Evolutionary conservation across 768 basidiomycete genomes (phyloP).

Genomic region (Zangia roseola): DNA sequence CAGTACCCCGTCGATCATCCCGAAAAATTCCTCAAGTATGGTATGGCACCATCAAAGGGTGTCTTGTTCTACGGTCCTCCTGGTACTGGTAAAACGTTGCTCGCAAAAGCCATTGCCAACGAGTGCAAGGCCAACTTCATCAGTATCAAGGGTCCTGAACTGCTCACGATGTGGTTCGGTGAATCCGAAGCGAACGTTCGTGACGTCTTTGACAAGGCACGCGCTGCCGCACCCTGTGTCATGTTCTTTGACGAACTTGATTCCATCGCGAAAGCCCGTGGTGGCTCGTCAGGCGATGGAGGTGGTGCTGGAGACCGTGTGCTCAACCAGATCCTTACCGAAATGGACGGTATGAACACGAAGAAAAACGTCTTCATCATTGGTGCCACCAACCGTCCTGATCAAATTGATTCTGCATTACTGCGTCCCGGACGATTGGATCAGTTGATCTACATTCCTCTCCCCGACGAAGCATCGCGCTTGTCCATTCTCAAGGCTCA

Average conservation of each 20-base stretch:
- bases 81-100: constrained; percentile 98
- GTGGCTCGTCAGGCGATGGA: constrained; percentile 78
- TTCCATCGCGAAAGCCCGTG: constrained; percentile 97
- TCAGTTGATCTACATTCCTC: constrained; percentile 98
- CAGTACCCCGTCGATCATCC: constrained; percentile 99
- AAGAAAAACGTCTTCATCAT: constrained; percentile 99
- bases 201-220: constrained; percentile 99
- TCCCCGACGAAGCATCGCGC: constrained; percentile 92
- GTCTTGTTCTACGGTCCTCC: constrained; percentile 99
- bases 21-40: constrained; percentile 99
- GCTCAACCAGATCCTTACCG: constrained; percentile 93
- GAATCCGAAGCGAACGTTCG: constrained; percentile 99
- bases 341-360: constrained; percentile 98
- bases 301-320: constrained; percentile 99
- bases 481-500: constrained; percentile 87
- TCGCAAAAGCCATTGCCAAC: constrained; percentile 98
- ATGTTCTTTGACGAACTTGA: constrained; percentile 99
- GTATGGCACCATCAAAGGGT: constrained; percentile 99
- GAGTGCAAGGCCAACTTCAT: constrained; percentile 99
- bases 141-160: constrained; percentile 98
- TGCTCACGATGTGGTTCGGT: constrained; percentile 99
- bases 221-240: constrained; percentile 97
- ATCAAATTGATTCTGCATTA: constrained; percentile 91
- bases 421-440: constrained; percentile 98
- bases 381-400: constrained; percentile 94